A percentile compares a stretch with the other conserved stretches of the same genome.
Evolutionary conservation across 139 green algal genomes (phyloP).

Genomic region (Ettlia oleoabundans): DNA sequence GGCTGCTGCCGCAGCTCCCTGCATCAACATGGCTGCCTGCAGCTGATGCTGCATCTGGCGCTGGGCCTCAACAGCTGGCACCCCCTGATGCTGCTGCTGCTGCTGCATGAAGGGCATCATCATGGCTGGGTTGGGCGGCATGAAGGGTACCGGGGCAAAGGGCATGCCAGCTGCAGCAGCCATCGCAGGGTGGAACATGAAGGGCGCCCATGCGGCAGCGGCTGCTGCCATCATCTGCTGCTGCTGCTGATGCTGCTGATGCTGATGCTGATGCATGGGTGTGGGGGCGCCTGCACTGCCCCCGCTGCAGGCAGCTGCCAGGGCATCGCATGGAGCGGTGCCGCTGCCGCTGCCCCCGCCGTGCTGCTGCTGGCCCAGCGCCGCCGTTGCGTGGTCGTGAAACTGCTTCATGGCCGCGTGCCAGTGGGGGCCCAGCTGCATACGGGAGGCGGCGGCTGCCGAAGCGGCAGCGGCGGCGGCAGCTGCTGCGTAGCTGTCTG

Average conservation of each 20-base stretch:
- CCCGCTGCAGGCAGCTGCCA: background rate
- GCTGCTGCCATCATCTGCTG: conserved; percentile 18
- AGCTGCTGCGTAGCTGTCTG: conserved; percentile 12
- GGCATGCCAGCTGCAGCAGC: conserved; percentile 12
- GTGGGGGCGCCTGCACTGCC: background rate
- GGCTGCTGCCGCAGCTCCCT: background rate
- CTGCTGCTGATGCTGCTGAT: conserved; percentile 20
- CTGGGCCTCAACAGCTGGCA: background rate
- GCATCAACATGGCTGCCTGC: conserved; percentile 7
- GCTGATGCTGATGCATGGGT: background rate
- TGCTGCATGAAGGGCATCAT: conserved; percentile 24
- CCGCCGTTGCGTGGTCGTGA: background rate
- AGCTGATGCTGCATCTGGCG: background rate
- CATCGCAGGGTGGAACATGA: conserved; percentile 23
- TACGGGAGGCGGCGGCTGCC: background rate
- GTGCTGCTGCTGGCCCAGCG: background rate
- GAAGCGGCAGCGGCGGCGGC: background rate
- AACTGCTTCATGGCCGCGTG: conserved; percentile 19
- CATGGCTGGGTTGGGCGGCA: background rate
- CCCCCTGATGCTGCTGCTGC: conserved; percentile 14
- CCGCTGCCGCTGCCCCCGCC: background rate
- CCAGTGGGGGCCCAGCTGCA: conserved; percentile 15
- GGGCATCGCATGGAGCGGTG: no score
- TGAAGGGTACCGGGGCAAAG: background rate
- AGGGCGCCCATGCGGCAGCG: conserved; percentile 3